Percentiles rank a stretch among this genome's conserved stretches.
These are phyloP conservation scores for Aphanomyces cochlioides DNA, from an alignment of 352 stramenopile genomes.

Conservation along the genomic window DNA sequence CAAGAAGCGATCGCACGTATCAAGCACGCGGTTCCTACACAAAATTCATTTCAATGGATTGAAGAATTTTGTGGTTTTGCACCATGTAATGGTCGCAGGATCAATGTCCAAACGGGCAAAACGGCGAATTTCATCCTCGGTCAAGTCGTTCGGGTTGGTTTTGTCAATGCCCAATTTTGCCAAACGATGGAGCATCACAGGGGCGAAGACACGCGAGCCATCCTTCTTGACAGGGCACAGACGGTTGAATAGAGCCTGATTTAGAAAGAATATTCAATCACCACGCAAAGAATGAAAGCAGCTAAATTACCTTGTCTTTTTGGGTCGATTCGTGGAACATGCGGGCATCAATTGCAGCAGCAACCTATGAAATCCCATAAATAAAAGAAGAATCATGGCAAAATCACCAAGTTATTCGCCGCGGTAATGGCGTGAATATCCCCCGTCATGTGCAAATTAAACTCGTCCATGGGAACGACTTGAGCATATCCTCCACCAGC, in stretches of 20 bases:
- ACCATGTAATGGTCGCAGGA: conserved; percentile 80
- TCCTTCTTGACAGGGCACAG: conserved; percentile 84
- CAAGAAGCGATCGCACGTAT: conserved; percentile 97
- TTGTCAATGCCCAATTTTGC: conserved; percentile 87
- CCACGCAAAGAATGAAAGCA: not conserved
- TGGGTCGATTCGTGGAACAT: conserved; percentile 96
- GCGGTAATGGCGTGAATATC: conserved; percentile 87
- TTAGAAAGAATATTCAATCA: not conserved
- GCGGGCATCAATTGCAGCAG: conserved; percentile 93
- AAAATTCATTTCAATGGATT: not conserved
- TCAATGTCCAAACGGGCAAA: conserved; percentile 97
- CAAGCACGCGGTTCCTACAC: conserved; percentile 93
- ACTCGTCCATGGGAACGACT: conserved; percentile 95
- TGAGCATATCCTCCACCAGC: conserved; percentile 91
- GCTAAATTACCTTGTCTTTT: conserved; percentile 47
- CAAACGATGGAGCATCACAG: conserved; percentile 73
- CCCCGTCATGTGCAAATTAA: conserved; percentile 92
- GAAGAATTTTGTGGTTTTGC: not conserved
- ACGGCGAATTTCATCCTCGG: conserved; percentile 42
- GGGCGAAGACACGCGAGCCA: conserved; percentile 52
- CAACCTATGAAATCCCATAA: not conserved
- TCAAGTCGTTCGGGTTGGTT: conserved; percentile 90
- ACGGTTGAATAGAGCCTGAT: conserved; percentile 68
- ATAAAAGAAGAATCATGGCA: no score
- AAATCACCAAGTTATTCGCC: not conserved